A percentile compares a stretch with the other conserved stretches of the same genome.
These are phyloP conservation scores for Arabidopsis lyrata DNA, from an alignment of 441 rosid species.

Conservation along the genomic window DNA sequence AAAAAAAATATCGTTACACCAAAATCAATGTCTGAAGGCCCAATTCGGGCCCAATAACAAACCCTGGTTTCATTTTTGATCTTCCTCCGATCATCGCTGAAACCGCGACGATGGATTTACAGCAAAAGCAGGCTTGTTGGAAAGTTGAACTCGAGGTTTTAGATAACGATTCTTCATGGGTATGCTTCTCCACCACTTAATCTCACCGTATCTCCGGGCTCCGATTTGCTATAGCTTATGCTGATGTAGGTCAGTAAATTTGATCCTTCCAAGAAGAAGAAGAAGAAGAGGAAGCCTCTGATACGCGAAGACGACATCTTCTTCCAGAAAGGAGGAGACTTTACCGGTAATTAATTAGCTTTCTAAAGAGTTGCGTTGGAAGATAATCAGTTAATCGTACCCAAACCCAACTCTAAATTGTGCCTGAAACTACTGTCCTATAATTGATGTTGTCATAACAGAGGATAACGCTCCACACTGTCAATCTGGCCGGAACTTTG, in stretches of 20 bases:
- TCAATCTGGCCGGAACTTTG: constrained; percentile 38
- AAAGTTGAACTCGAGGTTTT: constrained; percentile 17
- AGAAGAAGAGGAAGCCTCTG: constrained; percentile 50
- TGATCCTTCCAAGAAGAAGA: constrained; percentile 59
- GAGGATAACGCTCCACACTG: constrained; percentile 37
- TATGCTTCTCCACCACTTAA: constrained; percentile 16
- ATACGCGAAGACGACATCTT: constrained; percentile 48
- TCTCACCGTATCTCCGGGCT: not conserved
- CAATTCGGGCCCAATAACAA: constrained; percentile 20
- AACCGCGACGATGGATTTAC: constrained; percentile 32
- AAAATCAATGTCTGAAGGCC: constrained; percentile 12
- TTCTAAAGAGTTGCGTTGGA: not conserved
- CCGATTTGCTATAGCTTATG: constrained; percentile 32
- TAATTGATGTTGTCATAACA: not conserved
- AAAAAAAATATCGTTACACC: no score
- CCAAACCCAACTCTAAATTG: not conserved
- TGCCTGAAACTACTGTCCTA: not conserved
- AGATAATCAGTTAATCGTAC: not conserved
- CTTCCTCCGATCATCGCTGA: constrained; percentile 15
- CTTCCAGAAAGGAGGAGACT: constrained; percentile 47
- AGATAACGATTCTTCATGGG: constrained; percentile 16
- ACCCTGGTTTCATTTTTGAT: not conserved
- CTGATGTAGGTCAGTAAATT: constrained; percentile 41
- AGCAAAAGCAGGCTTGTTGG: constrained; percentile 34
- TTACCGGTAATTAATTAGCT: constrained; percentile 36